Evolutionary conservation across 257 asterid genomes (phyloP), one percentile per base, ranked within the genome.

Genomic region (Rauvolfia tetraphylla): DNA sequence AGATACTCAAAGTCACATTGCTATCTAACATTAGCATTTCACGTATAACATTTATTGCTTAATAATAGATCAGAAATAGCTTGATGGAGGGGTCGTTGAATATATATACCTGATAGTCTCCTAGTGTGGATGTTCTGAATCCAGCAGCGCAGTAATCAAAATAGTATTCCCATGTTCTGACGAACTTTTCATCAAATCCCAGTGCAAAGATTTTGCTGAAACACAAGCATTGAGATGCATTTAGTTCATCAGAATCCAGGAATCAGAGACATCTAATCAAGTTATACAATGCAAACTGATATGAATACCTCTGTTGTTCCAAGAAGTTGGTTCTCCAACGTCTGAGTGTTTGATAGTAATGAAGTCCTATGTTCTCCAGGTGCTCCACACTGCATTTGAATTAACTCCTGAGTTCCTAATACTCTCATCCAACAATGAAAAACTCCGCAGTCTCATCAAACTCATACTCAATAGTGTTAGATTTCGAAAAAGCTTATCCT

Each of bases 91-190:
- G 1, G 44, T 42, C 17, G 31, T 20, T 9, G 70, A 63, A 63
- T 27, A 54, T 18, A 54, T 17, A 59, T 78, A 91, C 99, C 96
- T 95, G 98, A 82, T 93, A 95, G 71, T 86, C 81, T 81, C 95
- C 98, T 4, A 95, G 90, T 5, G 97, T 91, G 77, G 95, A 91
- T 22, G 96, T 82, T 80, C 86, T 93, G 82, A 95, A 95, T 72
- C 98, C 99, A 36, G 99, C 97, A 6, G 95, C 96, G 77, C 93
- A 93, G 71, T 95, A 95, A 80, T 93, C 97, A 54, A 95, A 95
- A 82, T 93, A 95, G 81, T 95, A 95, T 78, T 91, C 98, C 99
- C 99, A 95, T 27, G 98, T 95, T 79, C 99, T 75, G 80, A 95
- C 84, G 90, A 95, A 95, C 93, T 95, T 95, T 12, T 95, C 87